phyloP scores from a whole-genome alignment of 2,329 filamentous ascomycete species.

The Cucurbitaria berberidis region DNA sequence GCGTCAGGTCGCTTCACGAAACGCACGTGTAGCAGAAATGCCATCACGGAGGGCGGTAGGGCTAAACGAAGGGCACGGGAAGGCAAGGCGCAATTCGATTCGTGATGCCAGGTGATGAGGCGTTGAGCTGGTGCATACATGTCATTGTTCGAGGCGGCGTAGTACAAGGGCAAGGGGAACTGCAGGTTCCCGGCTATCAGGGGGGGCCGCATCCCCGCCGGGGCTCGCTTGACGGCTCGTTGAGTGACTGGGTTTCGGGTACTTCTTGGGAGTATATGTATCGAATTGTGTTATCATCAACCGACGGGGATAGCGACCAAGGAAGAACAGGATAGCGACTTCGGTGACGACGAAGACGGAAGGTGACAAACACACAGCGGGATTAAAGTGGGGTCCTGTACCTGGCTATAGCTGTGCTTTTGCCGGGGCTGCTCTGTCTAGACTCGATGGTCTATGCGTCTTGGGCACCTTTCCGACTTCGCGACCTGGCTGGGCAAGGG shows the following conservation, averaged over 20 bases:
- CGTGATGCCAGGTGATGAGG: not conserved
- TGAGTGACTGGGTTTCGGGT: not conserved
- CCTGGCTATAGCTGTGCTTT: not conserved
- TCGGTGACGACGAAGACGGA: too few relatives aligned
- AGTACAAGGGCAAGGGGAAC: not conserved
- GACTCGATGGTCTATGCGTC: not conserved
- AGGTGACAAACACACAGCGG: not conserved
- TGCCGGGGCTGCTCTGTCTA: not conserved
- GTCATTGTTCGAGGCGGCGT: not conserved
- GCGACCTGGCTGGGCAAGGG: not conserved
- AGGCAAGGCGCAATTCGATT: not conserved
- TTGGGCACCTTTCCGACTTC: not conserved
- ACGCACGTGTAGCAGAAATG: not conserved
- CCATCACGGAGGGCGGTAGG: not conserved
- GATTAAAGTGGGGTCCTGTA: not conserved
- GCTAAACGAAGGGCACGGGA: not conserved
- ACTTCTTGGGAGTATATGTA: not conserved
- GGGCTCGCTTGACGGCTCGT: not conserved
- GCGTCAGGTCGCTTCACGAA: not conserved
- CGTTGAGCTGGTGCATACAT: not conserved
- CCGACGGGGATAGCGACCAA: too few relatives aligned
- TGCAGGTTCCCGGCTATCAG: not conserved
- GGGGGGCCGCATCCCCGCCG: not conserved
- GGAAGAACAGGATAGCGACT: too few relatives aligned
- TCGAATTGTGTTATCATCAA: too few relatives aligned